phyloP scores from a whole-genome alignment of 139 green algal genomes.

The Desmodesmus armatus region DNA sequence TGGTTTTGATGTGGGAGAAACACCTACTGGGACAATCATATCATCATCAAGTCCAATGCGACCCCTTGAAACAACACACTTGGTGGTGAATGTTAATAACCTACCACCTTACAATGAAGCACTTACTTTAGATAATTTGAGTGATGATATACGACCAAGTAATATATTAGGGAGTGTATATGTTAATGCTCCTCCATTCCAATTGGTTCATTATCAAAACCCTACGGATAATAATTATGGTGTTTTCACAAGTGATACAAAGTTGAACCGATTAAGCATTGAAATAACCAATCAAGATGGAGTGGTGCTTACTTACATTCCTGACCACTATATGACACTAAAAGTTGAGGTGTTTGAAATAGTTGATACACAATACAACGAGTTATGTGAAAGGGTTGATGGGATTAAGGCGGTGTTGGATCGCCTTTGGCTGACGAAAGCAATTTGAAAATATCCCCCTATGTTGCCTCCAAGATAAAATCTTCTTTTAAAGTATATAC shows the following conservation, averaged over 20 bases:
- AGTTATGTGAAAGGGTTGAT: not conserved
- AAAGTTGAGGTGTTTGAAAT: not conserved
- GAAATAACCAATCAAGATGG: not conserved
- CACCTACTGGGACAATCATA: not conserved
- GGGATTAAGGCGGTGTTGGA: not conserved
- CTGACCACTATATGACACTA: not conserved
- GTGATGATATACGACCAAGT: not conserved
- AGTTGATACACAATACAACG: not conserved
- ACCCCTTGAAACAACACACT: not conserved
- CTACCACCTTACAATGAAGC: not conserved
- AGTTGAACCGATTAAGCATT: not conserved
- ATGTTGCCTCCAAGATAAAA: not conserved
- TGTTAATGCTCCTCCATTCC: not conserved
- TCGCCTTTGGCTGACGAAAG: not conserved
- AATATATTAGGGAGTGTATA: not conserved
- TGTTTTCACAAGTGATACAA: not conserved
- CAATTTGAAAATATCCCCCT: not conserved
- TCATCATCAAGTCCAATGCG: not conserved
- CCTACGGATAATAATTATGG: not conserved
- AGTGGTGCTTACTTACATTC: not conserved
- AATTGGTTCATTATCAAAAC: not conserved
- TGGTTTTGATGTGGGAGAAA: not conserved
- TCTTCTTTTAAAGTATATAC: not conserved
- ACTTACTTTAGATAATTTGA: not conserved
- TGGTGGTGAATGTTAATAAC: not conserved